Evolutionary conservation across 2,329 filamentous ascomycete species (phyloP).

Genomic region (Didymella sp.): DNA sequence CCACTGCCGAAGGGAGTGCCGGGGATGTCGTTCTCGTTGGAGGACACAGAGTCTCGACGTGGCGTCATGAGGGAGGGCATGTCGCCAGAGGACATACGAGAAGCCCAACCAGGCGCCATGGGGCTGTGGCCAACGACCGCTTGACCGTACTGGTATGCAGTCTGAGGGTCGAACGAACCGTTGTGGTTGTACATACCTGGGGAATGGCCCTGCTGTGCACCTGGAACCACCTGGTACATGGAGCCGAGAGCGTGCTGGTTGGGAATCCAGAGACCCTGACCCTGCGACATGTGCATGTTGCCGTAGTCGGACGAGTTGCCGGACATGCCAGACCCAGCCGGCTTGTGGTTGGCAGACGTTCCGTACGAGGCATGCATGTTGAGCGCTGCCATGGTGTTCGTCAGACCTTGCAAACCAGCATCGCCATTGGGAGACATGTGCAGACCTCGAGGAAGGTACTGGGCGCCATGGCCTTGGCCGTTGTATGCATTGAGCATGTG

Average conservation of each 20-base stretch:
- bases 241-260: constrained; percentile 45
- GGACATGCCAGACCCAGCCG: constrained; percentile 42
- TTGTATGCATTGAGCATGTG: constrained; percentile 42
- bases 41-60: constrained; percentile 60
- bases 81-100: constrained; percentile 54
- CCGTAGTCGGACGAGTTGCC: constrained; percentile 45
- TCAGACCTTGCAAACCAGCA: constrained; percentile 42
- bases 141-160: constrained; percentile 54
- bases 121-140: constrained; percentile 56
- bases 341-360: constrained; percentile 42
- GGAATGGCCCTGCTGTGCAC: constrained; percentile 42
- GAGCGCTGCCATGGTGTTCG: constrained; percentile 47
- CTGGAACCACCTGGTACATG: constrained; percentile 47
- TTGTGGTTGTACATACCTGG: constrained; percentile 56
- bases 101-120: constrained; percentile 55
- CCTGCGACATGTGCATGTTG: constrained; percentile 42
- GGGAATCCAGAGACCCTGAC: constrained; percentile 50
- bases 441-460: constrained; percentile 48
- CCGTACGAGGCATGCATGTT: constrained; percentile 47
- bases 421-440: constrained; percentile 44
- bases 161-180: constrained; percentile 53
- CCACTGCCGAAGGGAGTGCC: constrained; percentile 56
- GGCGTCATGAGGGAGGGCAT: constrained; percentile 60
- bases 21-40: constrained; percentile 60
- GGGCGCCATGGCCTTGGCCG: constrained; percentile 41